Percentiles rank a stretch among this genome's conserved stretches.
Conservation (phyloP, 139 green algal genomes). For the Tetradesmus lagerheimii region DNA sequence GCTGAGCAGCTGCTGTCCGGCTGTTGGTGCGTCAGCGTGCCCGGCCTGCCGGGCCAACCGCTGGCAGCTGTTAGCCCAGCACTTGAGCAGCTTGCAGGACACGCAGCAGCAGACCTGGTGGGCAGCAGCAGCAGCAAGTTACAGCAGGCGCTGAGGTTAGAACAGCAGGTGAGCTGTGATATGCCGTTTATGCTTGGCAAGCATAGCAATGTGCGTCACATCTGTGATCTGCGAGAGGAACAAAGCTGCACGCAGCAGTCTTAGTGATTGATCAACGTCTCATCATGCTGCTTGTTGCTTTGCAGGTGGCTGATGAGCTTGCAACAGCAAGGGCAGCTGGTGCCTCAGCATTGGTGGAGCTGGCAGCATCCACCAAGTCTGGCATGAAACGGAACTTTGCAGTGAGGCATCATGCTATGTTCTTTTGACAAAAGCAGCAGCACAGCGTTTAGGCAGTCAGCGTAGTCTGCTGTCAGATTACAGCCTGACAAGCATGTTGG, state of each 20-base stretch:
- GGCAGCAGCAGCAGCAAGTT: conserved; percentile 49
- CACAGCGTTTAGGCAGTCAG: background rate
- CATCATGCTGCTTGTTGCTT: background rate
- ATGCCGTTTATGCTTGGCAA: background rate
- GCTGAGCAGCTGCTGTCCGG: conserved; percentile 45
- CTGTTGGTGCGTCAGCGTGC: conserved; percentile 41
- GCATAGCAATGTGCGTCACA: background rate
- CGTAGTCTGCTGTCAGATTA: no score
- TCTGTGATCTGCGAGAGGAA: no score
- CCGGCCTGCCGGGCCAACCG: conserved; percentile 47
- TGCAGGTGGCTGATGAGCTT: background rate
- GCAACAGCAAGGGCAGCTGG: background rate
- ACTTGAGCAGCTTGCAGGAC: conserved; percentile 52
- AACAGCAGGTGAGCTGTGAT: background rate
- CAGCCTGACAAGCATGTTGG: no score
- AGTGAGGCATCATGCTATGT: background rate
- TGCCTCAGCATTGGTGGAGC: background rate
- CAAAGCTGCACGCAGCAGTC: no score
- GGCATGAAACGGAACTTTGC: background rate
- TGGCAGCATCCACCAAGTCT: background rate
- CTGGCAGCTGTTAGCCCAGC: conserved; percentile 58
- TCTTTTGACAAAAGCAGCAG: background rate
- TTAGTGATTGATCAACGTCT: background rate
- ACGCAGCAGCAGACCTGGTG: conserved; percentile 50
- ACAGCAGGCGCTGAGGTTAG: conserved; percentile 36